Conservation (phyloP, 2,329 filamentous ascomycete genomes). For the Purpureocillium takamizusanense region DNA sequence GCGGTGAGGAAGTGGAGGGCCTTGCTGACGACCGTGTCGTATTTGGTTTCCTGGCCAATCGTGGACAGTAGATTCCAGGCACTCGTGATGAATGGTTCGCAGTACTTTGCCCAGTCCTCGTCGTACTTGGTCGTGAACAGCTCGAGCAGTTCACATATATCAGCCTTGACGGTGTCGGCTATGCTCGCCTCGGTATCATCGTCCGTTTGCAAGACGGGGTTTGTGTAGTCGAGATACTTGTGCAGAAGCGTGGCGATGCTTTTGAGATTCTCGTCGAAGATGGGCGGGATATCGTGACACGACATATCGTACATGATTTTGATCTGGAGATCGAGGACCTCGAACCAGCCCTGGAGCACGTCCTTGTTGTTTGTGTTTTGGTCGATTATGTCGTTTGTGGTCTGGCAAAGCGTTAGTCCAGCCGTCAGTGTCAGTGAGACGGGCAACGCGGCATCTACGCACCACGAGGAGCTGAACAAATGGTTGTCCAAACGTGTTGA, state of each 20-base stretch:
- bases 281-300: conserved; percentile 90
- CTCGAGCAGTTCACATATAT: conserved; percentile 84
- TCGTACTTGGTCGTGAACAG: conserved; percentile 93
- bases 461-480: conserved; percentile 75
- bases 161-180: conserved; percentile 80
- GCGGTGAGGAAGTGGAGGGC: conserved; percentile 91
- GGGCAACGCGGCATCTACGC: conserved; percentile 16
- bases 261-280: conserved; percentile 82
- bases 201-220: conserved; percentile 70
- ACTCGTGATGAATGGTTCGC: conserved; percentile 76
- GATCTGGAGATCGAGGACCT: conserved; percentile 77
- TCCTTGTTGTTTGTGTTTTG: conserved; percentile 68
- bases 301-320: conserved; percentile 95
- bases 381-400: conserved; percentile 63
- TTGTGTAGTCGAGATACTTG: conserved; percentile 89
- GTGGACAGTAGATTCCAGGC: conserved; percentile 88
- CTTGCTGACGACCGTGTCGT: conserved; percentile 89
- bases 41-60: conserved; percentile 80
- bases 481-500: conserved; percentile 72
- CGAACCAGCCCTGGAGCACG: conserved; percentile 67
- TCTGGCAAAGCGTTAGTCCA: conserved; percentile 25
- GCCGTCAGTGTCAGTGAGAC: conserved; percentile 7
- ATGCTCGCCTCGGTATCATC: conserved; percentile 85
- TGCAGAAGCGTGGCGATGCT: conserved; percentile 72
- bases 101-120: conserved; percentile 77